phyloP scores from a whole-genome alignment of 148 eudicot species.

The Silene conica region DNA sequence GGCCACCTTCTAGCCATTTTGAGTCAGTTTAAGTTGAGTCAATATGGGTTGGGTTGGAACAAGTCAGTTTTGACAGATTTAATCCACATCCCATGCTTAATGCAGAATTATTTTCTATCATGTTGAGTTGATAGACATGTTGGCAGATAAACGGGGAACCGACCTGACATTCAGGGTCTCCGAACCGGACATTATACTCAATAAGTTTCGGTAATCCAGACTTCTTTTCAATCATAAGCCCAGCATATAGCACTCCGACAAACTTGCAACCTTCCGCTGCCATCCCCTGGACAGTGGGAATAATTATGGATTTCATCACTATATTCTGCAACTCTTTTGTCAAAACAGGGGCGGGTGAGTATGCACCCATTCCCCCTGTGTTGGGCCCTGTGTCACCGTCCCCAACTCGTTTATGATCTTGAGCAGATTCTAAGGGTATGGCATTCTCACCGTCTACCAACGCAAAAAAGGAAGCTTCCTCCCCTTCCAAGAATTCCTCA shows the following conservation, averaged over 20 bases:
- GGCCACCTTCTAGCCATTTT: not conserved
- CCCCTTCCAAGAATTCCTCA: conserved; percentile 91
- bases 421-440: conserved; percentile 86
- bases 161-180: conserved; percentile 99
- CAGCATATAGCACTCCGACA: conserved; percentile 90
- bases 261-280: conserved; percentile 85
- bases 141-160: conserved; percentile 18
- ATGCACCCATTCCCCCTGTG: conserved; percentile 99
- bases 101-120: not conserved
- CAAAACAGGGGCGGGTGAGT: conserved; percentile 88
- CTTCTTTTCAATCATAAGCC: conserved; percentile 93
- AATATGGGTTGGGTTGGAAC: not conserved
- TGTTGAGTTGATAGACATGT: not conserved
- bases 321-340: conserved; percentile 69
- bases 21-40: not conserved
- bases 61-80: not conserved
- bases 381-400: conserved; percentile 92
- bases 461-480: conserved; percentile 94
- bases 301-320: conserved; percentile 76
- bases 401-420: conserved; percentile 95
- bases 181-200: conserved; percentile 95
- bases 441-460: conserved; percentile 91
- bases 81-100: not conserved
- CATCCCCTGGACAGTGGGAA: conserved; percentile 87
- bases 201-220: conserved; percentile 89